These are phyloP conservation scores for Cicer bijugum DNA, from an alignment of 306 rosid species.

Conservation along the genomic window DNA sequence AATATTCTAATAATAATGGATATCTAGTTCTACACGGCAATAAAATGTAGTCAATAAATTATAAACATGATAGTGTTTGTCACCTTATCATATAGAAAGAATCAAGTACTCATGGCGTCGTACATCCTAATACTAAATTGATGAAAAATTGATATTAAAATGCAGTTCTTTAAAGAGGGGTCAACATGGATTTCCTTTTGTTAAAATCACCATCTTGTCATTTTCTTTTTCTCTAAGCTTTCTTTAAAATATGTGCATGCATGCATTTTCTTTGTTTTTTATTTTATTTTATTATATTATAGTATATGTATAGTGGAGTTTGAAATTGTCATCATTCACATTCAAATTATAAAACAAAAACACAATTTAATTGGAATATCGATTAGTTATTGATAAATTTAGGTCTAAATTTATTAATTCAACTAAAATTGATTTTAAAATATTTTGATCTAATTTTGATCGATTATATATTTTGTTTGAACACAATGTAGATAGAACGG, in stretches of 20 bases:
- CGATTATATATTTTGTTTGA: too few species aligned
- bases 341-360: too few species aligned
- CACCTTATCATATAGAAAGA: slow-evolving; percentile 31
- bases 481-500: rapidly evolving
- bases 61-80: slow-evolving; percentile 10
- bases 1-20: background rate
- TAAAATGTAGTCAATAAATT: slow-evolving; percentile 19
- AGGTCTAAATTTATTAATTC: too few species aligned
- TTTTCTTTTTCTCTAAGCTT: slow-evolving; percentile 37
- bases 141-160: slow-evolving; percentile 10
- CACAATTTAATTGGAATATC: too few species aligned
- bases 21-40: slow-evolving; percentile 43
- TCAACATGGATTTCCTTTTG: slow-evolving; percentile 38
- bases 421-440: too few species aligned
- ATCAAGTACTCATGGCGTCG: slow-evolving; percentile 33
- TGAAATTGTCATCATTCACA: slow-evolving; percentile 38
- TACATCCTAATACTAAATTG: slow-evolving; percentile 26
- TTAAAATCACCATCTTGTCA: slow-evolving; percentile 30
- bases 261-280: slow-evolving; percentile 10
- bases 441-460: too few species aligned
- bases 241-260: slow-evolving; percentile 43
- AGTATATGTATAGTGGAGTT: slow-evolving; percentile 21
- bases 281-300: background rate
- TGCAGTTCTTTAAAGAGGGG: slow-evolving; percentile 36
- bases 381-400: too few species aligned